A percentile compares a stretch with the other conserved stretches of the same genome.
These are phyloP conservation scores for Taphrina deformans DNA, from an alignment of 1,139 yeast species.

Conservation along the genomic window DNA sequence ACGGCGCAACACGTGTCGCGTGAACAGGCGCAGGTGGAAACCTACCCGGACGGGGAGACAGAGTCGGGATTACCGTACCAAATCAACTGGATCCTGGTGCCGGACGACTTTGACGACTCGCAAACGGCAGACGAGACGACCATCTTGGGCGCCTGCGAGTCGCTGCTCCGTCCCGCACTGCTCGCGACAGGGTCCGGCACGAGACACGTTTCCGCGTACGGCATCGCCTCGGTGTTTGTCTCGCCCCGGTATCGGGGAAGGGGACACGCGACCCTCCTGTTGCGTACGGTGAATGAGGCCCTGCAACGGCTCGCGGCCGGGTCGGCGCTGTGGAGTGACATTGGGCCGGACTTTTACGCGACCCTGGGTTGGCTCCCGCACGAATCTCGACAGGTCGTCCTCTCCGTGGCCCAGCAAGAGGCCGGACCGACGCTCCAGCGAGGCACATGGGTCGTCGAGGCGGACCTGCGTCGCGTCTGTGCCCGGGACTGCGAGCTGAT, in stretches of 20 bases:
- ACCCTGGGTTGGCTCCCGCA: slow-evolving; percentile 2
- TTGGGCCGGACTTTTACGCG: background rate
- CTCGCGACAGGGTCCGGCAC: background rate
- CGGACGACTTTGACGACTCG: background rate
- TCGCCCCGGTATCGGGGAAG: background rate
- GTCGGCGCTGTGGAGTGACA: slow-evolving; percentile 2
- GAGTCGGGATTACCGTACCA: background rate
- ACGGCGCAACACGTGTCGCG: slow-evolving; percentile 1
- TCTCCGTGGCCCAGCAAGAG: background rate
- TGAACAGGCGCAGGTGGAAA: background rate
- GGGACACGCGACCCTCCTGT: background rate
- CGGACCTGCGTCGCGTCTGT: background rate
- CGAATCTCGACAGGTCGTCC: background rate
- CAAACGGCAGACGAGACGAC: background rate
- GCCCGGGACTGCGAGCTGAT: background rate
- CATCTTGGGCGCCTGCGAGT: slow-evolving; percentile 11
- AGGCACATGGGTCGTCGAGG: background rate
- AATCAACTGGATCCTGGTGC: slow-evolving; percentile 8
- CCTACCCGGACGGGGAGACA: background rate
- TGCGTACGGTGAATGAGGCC: background rate
- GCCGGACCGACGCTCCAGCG: too few relatives aligned
- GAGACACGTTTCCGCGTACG: background rate
- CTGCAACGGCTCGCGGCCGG: background rate
- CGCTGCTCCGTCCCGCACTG: background rate
- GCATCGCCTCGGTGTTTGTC: slow-evolving; percentile 10